These are phyloP conservation scores for Psilocybe sp. DNA, from an alignment of 768 basidiomycete species.

Conservation along the genomic window DNA sequence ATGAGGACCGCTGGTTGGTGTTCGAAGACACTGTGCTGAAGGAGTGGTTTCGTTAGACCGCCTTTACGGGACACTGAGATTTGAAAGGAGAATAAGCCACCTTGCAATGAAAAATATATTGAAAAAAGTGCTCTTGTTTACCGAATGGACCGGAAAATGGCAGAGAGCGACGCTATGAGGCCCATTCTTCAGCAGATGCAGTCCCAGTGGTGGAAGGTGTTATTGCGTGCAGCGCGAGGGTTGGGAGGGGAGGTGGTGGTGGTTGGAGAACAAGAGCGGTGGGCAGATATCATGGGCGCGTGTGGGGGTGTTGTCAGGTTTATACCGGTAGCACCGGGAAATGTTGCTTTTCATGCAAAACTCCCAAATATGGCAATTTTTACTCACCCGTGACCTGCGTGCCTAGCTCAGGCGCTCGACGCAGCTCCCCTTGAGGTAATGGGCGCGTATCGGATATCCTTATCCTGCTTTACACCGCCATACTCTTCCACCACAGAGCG, in stretches of 20 bases:
- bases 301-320: constrained; percentile 30
- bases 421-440: constrained; percentile 6
- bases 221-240: neutral
- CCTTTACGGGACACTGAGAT: too few relatives aligned
- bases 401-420: constrained; percentile 9
- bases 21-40: too few relatives aligned
- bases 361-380: constrained; percentile 12
- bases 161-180: neutral
- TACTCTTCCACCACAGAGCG: constrained; percentile 8
- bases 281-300: constrained; percentile 25
- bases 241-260: constrained; percentile 12
- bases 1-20: too few relatives aligned
- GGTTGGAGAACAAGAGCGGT: constrained; percentile 16
- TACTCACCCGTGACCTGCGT: constrained; percentile 4
- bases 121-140: constrained; percentile 12
- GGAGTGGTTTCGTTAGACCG: too few relatives aligned
- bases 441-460: constrained; percentile 16
- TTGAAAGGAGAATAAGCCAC: too few relatives aligned
- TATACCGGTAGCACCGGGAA: constrained; percentile 37
- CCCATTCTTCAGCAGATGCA: neutral
- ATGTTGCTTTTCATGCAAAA: constrained; percentile 18
- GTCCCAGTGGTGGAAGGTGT: neutral
- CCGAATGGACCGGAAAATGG: constrained; percentile 26
- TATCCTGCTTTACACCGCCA: constrained; percentile 2
- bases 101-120: neutral